A percentile compares a stretch with the other conserved stretches of the same genome.
Evolutionary conservation across 345 rosid genomes (phyloP).

Genomic region (Brassica napus): DNA sequence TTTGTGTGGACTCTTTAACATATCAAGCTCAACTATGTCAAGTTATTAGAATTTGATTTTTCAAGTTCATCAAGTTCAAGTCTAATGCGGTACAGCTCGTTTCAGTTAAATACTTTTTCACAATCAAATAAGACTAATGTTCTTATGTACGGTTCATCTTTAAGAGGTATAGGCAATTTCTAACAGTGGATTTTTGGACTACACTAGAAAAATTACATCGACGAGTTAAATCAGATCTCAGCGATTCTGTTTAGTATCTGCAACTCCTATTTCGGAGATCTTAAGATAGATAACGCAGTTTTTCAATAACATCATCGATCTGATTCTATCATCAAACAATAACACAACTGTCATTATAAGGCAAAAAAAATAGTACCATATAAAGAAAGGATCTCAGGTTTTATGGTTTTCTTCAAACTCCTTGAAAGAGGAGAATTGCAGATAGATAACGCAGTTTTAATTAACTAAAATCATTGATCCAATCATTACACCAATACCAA

Average conservation of each 20-base stretch:
- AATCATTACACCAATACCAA: neutral
- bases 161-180: neutral
- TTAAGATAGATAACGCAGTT: conserved; percentile 45
- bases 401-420: conserved; percentile 29
- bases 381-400: no score
- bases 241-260: conserved; percentile 32
- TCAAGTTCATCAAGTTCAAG: neutral
- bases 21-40: neutral
- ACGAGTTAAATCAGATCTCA: conserved; percentile 38
- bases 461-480: conserved; percentile 42
- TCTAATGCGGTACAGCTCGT: neutral
- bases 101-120: neutral
- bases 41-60: neutral
- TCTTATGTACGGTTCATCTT: neutral
- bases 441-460: conserved; percentile 51
- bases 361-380: no score
- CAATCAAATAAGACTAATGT: neutral
- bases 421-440: conserved; percentile 32
- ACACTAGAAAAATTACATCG: neutral
- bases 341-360: no score
- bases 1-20: no score
- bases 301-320: conserved; percentile 32
- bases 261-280: conserved; percentile 27
- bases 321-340: neutral
- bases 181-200: no score